Evolutionary conservation across 2,329 filamentous ascomycete species (phyloP), one percentile per base, ranked within the genome.

Genomic region (Aspergillus hortae): DNA sequence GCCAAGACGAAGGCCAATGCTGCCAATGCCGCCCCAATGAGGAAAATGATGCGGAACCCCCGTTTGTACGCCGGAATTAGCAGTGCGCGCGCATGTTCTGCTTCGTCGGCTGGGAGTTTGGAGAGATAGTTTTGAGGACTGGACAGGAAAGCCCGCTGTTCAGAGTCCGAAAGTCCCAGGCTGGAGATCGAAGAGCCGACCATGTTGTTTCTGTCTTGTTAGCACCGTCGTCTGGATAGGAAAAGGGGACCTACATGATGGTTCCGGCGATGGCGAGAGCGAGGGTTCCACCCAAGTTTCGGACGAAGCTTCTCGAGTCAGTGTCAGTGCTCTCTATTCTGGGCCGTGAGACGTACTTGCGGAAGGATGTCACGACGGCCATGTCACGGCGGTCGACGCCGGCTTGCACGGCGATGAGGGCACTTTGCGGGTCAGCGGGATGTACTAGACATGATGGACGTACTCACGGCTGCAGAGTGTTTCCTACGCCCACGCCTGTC

Each of bases 401-500:
- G 2, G 72, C 72, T 61, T 74, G 72, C 14, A 74, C 61, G 12
- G 70, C 71, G 17, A 72, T 71, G 1, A 72, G 62, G 17, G 66
- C 54, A 3, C 64, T 67, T n/a, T 1, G 7, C 0, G 35, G 30
- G 25, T 46, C 19, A 15, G 23, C 4, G 9, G 45, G 6, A 15
- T 17, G 5, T 12, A 11, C 25, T n/a, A 7, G 15, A 3, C 32
- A 9, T 30, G 11, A 21, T 41, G 7, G 17, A 4, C n/a, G 14
- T 15, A 55, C 59, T 43, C 51, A 68, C 61, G 77, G 77, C 53
- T 80, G 78, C 23, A 81, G 62, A 2, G 78, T 81, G 45, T 80
- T 79, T 2, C 78, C 78, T 14, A 80, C 75, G 1, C 79, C 79
- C 0, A 78, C 67, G 35, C 78, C 76, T 17, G 80, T 81, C 17